phyloP scores from a whole-genome alignment of 257 asterid species.

The Catharanthus roseus region DNA sequence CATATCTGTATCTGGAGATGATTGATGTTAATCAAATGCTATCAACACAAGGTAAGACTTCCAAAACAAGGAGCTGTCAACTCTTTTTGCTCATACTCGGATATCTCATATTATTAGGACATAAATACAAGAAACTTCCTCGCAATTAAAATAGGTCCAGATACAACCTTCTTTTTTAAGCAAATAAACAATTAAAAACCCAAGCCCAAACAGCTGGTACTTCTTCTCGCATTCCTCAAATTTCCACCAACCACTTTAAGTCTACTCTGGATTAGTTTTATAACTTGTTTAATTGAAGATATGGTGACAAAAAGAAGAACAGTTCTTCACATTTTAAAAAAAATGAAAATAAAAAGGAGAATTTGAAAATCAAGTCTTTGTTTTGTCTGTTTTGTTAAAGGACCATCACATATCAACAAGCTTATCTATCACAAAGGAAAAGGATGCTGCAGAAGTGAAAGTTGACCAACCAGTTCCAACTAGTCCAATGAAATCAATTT shows the following conservation, averaged over 20 bases:
- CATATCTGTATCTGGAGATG: background rate
- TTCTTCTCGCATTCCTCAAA: background rate
- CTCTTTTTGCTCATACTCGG: background rate
- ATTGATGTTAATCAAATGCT: background rate
- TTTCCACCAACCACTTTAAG: background rate
- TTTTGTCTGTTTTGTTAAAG: background rate
- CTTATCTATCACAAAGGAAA: background rate
- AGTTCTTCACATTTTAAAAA: background rate
- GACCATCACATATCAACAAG: background rate
- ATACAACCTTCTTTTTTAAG: background rate
- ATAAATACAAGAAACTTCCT: background rate
- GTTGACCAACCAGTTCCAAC: background rate
- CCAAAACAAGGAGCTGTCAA: background rate
- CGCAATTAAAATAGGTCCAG: background rate
- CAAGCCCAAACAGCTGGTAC: background rate
- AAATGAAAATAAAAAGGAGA: background rate
- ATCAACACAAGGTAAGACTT: background rate
- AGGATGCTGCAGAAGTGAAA: background rate
- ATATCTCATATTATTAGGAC: background rate
- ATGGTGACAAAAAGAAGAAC: background rate
- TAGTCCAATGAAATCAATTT: background rate
- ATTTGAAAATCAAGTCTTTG: background rate
- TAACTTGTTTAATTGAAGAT: background rate
- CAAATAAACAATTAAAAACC: background rate
- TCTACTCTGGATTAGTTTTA: background rate